Base-by-base conservation (phyloP, 2,329 filamentous ascomycete species). In the Colletotrichum sp. region DNA sequence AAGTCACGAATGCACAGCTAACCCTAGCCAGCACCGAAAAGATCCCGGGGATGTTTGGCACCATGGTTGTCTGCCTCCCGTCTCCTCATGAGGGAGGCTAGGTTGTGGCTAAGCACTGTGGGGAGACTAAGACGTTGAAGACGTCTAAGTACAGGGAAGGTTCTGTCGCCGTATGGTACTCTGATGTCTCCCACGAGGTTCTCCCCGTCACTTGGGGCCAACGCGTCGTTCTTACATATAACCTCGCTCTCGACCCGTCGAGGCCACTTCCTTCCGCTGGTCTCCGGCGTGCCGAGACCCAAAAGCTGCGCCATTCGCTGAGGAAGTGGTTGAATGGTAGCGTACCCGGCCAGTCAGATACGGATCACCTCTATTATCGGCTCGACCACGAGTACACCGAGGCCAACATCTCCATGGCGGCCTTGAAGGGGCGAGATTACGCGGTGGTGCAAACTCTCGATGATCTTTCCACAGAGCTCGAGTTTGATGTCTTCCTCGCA, bases 131-230 rank as follows among this genome's bases (percentile, higher is more conserved):
- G 48, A 76, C 77, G 5, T 84, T 86, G 68, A 72, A 80, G 12
- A 85, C 85, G 0, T 83, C 81, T 0, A 44, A 77, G 6, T 36
- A 24, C 7, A 18, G 18, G 12, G 59, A 71, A 0, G 76, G 81
- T 69, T 81, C 81, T 0, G 79, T 78, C 30, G 76, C 79, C 8
- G 82, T 74, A 36, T 86, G 85, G 90, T 91, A 90, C 79, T 87
- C 88, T 0, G 89, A 91, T 71, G 88, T 91, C 1, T 83, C 82
- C 2, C 88, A 91, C 77, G 86, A 91, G 79, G 83, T 90, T n/a
- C 81, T 85, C 18, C 85, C 86, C 2, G 84, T 91, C 4, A 84
- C 77, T 0, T 85, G 84, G 0, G 90, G 90, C 4, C 86, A 88
- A 78, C 87, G 89, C 5, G 84, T 88, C 71, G 88, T 90, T 12